Evolutionary conservation across 2,329 filamentous ascomycete species (phyloP).

Genomic region (Nemania abortiva): DNA sequence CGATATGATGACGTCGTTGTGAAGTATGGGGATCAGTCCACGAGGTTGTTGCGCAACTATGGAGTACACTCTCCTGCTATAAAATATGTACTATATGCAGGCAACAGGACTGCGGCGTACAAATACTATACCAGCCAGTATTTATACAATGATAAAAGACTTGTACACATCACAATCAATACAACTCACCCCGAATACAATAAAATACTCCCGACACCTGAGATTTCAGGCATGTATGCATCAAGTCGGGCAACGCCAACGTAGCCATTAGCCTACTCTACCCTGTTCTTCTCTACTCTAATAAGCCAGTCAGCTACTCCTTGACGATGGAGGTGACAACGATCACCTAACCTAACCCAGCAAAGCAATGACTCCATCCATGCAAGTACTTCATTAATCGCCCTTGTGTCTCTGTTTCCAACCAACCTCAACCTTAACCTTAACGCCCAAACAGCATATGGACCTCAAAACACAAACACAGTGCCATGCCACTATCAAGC

Average conservation of each 20-base stretch:
- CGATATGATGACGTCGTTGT: constrained; percentile 12
- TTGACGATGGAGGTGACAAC: background rate
- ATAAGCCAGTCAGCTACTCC: background rate
- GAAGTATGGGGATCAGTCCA: too few species aligned
- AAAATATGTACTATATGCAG: constrained; percentile 8
- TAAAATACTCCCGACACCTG: background rate
- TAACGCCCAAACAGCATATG: constrained; percentile 16
- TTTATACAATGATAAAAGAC: background rate
- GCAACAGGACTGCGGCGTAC: background rate
- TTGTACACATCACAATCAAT: background rate
- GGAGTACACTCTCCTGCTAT: background rate
- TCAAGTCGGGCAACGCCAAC: background rate
- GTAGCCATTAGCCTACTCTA: constrained; percentile 1
- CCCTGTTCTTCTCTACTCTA: background rate
- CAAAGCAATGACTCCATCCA: constrained; percentile 22
- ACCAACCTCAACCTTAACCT: background rate
- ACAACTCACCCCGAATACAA: background rate
- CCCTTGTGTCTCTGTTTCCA: background rate
- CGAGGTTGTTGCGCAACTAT: too few species aligned
- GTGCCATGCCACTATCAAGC: background rate
- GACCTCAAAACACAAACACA: background rate
- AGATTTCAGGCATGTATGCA: background rate
- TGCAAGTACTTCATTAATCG: constrained; percentile 14
- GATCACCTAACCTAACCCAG: constrained; percentile 1
- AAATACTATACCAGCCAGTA: constrained; percentile 3